Base-by-base conservation (phyloP, 805 yeast species). In the Lachancea nothofagi region DNA sequence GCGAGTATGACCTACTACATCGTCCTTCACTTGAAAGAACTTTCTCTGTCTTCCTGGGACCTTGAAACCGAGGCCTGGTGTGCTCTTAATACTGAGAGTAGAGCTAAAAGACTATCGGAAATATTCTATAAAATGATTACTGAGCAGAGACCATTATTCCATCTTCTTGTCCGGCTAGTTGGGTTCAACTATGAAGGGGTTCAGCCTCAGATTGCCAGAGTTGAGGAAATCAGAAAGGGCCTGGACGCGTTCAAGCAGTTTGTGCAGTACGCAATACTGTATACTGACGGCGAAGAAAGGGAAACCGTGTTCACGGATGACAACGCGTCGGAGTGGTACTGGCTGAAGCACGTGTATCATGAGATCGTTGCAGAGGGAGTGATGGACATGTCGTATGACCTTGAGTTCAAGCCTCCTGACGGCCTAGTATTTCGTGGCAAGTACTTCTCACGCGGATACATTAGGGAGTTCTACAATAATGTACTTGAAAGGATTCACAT, bases 371-470 rank as follows among this genome's bases (percentile, higher is more conserved):
- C 13, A 17, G 33, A 29, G 17, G 33, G n/a, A 13, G 21, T 10
- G n/a, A n/a, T 14, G n/a, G 12, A 7, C 7, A 7, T 17, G 21
- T 6, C 21, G 10, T 14, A 17, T 12, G 20, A 7, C n/a, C 7
- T 17, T 6, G 21, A 6, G 20, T 14, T n/a, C 27, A 29, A 21
- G 14, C 20, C 22, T 9, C 21, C 29, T 5, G 31, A 37, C 15
- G 41, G 44, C 6, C 29, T 31, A 9, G 9, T n/a, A 8, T 27
- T 41, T 3, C 9, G 22, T 7, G 41, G 44, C 10, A 41, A 36
- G 32, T 20, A 18, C 13, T 30, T 41, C n/a, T 19, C 33, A 25
- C 41, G 44, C 10, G 22, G 32, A 20, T 41, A 41, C 31, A 23
- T 36, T 8, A 36, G 41, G 3, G 38, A 22, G 23, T 41, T 41